A percentile compares a stretch with the other conserved stretches of the same genome.
Evolutionary conservation across 805 yeast genomes (phyloP).

Genomic region (Yarrowia bubula): DNA sequence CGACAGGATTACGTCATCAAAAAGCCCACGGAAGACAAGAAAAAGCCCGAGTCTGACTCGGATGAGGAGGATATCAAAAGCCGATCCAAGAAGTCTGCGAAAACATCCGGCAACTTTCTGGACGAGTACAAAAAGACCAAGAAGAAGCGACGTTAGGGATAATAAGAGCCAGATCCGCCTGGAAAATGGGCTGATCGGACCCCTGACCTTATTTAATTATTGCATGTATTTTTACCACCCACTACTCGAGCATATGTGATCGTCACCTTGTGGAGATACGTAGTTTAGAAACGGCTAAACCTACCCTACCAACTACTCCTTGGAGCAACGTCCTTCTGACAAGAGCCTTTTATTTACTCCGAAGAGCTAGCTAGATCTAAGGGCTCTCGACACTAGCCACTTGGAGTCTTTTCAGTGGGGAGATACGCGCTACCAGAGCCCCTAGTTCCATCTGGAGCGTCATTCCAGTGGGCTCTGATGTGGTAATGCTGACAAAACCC

Average conservation of each 20-base stretch:
- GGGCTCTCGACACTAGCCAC: too few species aligned
- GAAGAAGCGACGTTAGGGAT: slow-evolving; percentile 14
- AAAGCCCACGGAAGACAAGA: not conserved
- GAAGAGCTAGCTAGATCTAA: too few species aligned
- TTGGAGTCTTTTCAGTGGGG: too few species aligned
- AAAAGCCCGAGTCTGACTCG: slow-evolving; percentile 1
- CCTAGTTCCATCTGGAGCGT: not conserved
- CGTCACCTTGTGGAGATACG: too few species aligned
- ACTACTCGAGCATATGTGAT: not conserved
- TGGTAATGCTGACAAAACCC: not conserved
- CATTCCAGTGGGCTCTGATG: not conserved
- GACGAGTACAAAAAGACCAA: slow-evolving; percentile 19
- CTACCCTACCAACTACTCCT: too few species aligned
- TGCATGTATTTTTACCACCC: not conserved
- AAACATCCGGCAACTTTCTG: slow-evolving; percentile 7
- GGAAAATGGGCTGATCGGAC: not conserved
- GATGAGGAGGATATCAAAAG: slow-evolving; percentile 11
- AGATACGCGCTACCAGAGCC: too few species aligned
- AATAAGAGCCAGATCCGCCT: not conserved
- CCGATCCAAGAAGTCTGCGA: slow-evolving; percentile 7
- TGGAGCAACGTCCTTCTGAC: too few species aligned
- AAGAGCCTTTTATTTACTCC: too few species aligned
- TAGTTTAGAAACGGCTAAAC: too few species aligned
- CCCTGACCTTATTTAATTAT: not conserved
- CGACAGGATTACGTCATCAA: not conserved